A percentile compares a stretch with the other conserved stretches of the same genome.
Conservation (phyloP, 2,329 filamentous ascomycete genomes). For the Fusarium sp. region DNA sequence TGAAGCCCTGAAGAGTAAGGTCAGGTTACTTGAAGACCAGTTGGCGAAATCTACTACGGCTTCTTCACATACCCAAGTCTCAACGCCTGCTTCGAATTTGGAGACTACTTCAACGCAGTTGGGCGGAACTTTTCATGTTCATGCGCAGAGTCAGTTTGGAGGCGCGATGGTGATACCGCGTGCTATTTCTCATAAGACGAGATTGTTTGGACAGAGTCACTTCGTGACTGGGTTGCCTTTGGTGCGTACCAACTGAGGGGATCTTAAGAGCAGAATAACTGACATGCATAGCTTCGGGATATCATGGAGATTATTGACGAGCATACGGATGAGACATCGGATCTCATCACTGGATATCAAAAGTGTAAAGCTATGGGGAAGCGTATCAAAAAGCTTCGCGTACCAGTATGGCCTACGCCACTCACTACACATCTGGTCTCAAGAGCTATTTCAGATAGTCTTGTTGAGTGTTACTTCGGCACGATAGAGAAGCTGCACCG, state of each 20-base stretch:
- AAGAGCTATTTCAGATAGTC: conserved; percentile 56
- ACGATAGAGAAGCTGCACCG: conserved; percentile 61
- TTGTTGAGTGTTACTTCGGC: conserved; percentile 62
- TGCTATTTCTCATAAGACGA: conserved; percentile 64
- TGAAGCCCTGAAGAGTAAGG: conserved; percentile 17
- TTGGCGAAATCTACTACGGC: neutral
- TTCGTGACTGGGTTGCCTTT: conserved; percentile 63
- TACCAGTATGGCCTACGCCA: conserved; percentile 59
- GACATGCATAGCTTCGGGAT: conserved; percentile 52
- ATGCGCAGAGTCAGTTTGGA: conserved; percentile 48
- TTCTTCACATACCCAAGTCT: neutral
- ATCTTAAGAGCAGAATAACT: neutral
- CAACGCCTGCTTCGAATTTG: conserved; percentile 36
- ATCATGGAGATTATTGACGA: conserved; percentile 59
- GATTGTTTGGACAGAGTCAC: conserved; percentile 67
- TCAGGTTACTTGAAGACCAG: conserved; percentile 32
- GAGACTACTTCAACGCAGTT: conserved; percentile 51
- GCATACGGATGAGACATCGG: conserved; percentile 52
- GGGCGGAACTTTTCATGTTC: conserved; percentile 58
- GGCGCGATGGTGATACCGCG: conserved; percentile 51
- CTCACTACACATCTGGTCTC: conserved; percentile 59
- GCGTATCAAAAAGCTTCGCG: conserved; percentile 61
- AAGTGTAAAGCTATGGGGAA: conserved; percentile 65
- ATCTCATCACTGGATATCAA: conserved; percentile 52
- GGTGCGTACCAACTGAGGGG: conserved; percentile 46